These are phyloP conservation scores for baker's yeast (Saccharomyces cerevisiae) DNA, from an alignment of 805 yeast genomes.

Conservation along the genomic window DNA sequence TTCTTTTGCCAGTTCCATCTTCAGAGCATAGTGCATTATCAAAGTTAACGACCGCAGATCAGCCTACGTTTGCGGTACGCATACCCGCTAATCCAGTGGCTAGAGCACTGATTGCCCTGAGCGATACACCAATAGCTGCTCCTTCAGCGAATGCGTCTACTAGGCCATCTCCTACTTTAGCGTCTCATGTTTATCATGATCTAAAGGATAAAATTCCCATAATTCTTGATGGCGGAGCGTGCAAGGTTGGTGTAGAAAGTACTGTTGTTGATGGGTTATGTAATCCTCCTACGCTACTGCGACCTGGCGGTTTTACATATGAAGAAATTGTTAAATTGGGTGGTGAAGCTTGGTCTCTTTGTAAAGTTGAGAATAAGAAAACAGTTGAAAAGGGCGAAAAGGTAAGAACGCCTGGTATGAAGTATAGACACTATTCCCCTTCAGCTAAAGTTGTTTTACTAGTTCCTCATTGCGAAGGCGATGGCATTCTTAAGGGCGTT, in stretches of 20 bases:
- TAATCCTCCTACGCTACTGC: conserved; percentile 72
- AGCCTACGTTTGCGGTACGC: conserved; percentile 85
- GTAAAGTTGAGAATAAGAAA: conserved; percentile 55
- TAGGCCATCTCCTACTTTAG: conserved; percentile 85
- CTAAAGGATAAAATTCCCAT: conserved; percentile 70
- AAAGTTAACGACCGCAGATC: conserved; percentile 72
- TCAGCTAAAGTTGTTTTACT: conserved; percentile 71
- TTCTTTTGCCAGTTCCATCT: conserved; percentile 56
- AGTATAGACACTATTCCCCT: conserved; percentile 92
- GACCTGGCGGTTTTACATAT: conserved; percentile 90
- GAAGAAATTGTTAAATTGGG: conserved; percentile 65
- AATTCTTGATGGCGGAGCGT: conserved; percentile 85
- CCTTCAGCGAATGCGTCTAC: conserved; percentile 98
- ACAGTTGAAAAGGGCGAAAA: conserved; percentile 55
- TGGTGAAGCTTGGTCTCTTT: conserved; percentile 58
- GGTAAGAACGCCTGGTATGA: conserved; percentile 95
- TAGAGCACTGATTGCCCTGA: conserved; percentile 73
- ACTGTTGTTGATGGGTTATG: conserved; percentile 90
- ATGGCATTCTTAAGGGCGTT: conserved; percentile 5
- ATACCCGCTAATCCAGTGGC: conserved; percentile 85
- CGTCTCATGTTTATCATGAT: conserved; percentile 78
- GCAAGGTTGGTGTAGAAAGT: conserved; percentile 84
- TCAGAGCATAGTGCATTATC: conserved; percentile 46
- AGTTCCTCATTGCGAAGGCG: conserved; percentile 41
- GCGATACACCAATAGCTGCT: conserved; percentile 90